Base-by-base conservation (phyloP, 306 rosid genomes). In the Prunus persica region DNA sequence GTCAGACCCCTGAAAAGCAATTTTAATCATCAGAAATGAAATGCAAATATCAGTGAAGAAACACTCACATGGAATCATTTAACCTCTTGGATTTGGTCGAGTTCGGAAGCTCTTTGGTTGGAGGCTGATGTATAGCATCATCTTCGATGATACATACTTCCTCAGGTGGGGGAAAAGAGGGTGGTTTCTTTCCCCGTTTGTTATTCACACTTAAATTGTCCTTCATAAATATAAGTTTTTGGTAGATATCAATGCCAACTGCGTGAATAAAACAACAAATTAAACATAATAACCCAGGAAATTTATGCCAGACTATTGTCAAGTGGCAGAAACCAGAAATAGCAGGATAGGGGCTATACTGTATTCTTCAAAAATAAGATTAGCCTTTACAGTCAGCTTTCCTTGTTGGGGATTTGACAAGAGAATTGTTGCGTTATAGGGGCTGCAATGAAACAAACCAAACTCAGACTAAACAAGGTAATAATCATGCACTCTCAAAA, bases 181-280 rank as follows among this genome's bases (percentile, higher is more conserved):
- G 65, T 62, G 68, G 87, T 80, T 73, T 85, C 34, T 73, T 80
- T 69, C 79, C 88, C 82, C 82, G 66, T 79, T 80, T 86, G 63
- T 78, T 58, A 65, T 72, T 81, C 74, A 66, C 50, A 72, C 76
- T 85, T 65, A 82, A 66, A 69, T 77, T 85, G 75, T 78, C 93
- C 79, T 81, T 85, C 76, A 66, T 79, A 78, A 92, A 71, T 67
- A 78, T 63, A 63, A 90, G 82, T 71, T 85, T 91, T 71, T 82
- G 93, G 86, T 74, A 89, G 75, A 89, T 76, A 87, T 95, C 98
- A 82, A 95, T 84, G 60, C 98, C 98, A 88, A 95, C 98, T 95
- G 80, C 72, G 80, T 67, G 68, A 74, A 68, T 18, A 54, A 87
- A 79, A 58, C 46, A 45, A 65, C 19, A 72, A 65, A 63, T 32